phyloP scores from a whole-genome alignment of 75 land plant species.

The Cupressus sempervirens region DNA sequence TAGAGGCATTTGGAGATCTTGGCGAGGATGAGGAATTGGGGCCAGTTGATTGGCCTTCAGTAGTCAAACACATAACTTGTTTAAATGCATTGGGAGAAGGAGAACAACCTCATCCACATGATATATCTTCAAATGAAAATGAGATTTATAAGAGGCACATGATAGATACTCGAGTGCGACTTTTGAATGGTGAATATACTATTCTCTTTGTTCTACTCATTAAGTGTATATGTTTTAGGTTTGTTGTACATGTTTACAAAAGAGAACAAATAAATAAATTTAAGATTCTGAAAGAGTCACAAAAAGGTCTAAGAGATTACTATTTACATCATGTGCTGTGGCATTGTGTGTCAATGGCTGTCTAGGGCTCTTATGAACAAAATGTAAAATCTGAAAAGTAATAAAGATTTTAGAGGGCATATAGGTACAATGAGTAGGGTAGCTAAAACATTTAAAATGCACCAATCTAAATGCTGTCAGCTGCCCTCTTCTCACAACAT shows the following conservation, averaged over 20 bases:
- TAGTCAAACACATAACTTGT: slow-evolving; percentile 63
- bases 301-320: background rate
- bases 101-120: slow-evolving; percentile 54
- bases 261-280: background rate
- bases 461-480: background rate
- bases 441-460: background rate
- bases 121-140: slow-evolving; percentile 22
- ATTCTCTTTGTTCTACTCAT: background rate
- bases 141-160: slow-evolving; percentile 38
- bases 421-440: background rate
- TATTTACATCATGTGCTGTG: background rate
- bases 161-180: slow-evolving; percentile 68
- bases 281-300: background rate
- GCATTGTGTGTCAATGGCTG: background rate
- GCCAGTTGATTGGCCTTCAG: slow-evolving; percentile 93
- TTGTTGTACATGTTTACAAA: background rate
- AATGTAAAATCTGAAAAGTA: background rate
- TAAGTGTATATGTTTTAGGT: background rate
- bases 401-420: background rate
- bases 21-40: slow-evolving; percentile 96
- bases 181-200: slow-evolving; percentile 67
- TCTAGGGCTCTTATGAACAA: background rate
- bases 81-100: slow-evolving; percentile 53
- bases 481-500: background rate
- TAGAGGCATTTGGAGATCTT: slow-evolving; percentile 82